Percentiles rank a stretch among this genome's conserved stretches.
Conservation (phyloP, 768 basidiomycete species). For the Tylopilus plumbeoviolaceoides region DNA sequence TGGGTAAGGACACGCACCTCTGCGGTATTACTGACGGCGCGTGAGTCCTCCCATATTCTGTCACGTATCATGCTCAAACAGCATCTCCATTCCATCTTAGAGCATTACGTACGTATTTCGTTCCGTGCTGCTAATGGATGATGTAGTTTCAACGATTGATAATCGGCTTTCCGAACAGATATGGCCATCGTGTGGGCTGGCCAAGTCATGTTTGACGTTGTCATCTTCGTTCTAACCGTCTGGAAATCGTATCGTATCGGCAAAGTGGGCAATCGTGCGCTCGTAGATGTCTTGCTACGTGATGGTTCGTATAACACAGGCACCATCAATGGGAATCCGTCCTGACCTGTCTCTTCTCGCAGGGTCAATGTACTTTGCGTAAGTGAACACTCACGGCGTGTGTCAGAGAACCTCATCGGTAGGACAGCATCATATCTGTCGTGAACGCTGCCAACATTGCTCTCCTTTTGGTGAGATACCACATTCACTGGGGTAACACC, state of each 20-base stretch:
- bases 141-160: background rate
- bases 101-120: slow-evolving; percentile 8
- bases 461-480: slow-evolving; percentile 9
- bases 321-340: background rate
- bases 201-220: slow-evolving; percentile 18
- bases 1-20: no score
- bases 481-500: background rate
- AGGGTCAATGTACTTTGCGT: slow-evolving; percentile 22
- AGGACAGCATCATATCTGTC: slow-evolving; percentile 10
- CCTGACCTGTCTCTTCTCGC: background rate
- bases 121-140: background rate
- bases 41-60: slow-evolving; percentile 3
- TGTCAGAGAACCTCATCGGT: background rate
- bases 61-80: background rate
- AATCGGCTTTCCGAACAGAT: background rate
- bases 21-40: background rate
- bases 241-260: slow-evolving; percentile 10
- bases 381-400: background rate
- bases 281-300: slow-evolving; percentile 13
- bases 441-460: slow-evolving; percentile 9
- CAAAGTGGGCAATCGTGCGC: background rate
- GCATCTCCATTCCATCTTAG: background rate
- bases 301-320: slow-evolving; percentile 13
- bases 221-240: slow-evolving; percentile 21
- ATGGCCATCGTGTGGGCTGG: slow-evolving; percentile 5